A percentile compares a stretch with the other conserved stretches of the same genome.
phyloP scores from a whole-genome alignment of 306 rosid genomes.

The Malus domestica region ASM211411v1 NC_041803.1:27643501-27644000 shows the following conservation, averaged over 20 bases:
- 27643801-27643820: constrained; percentile 3
- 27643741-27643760: background rate
- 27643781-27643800: background rate
- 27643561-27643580: constrained; percentile 81
- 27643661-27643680: background rate
- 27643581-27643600: constrained; percentile 75
- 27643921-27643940: background rate
- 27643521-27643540: constrained; percentile 55
- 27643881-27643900: constrained; percentile 75
- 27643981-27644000: background rate
- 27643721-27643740: background rate
- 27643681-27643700: background rate
- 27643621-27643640: background rate
- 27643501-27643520: constrained; percentile 71
- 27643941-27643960: background rate
- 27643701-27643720: background rate
- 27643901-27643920: constrained; percentile 52
- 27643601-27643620: constrained; percentile 4
- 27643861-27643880: constrained; percentile 55
- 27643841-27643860: constrained; percentile 75
- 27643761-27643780: background rate
- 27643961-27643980: background rate
- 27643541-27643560: constrained; percentile 51
- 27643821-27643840: constrained; percentile 54
- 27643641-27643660: background rate